Conservation (phyloP, 2,329 filamentous ascomycete genomes). For the Cladosporium sp. region DNA sequence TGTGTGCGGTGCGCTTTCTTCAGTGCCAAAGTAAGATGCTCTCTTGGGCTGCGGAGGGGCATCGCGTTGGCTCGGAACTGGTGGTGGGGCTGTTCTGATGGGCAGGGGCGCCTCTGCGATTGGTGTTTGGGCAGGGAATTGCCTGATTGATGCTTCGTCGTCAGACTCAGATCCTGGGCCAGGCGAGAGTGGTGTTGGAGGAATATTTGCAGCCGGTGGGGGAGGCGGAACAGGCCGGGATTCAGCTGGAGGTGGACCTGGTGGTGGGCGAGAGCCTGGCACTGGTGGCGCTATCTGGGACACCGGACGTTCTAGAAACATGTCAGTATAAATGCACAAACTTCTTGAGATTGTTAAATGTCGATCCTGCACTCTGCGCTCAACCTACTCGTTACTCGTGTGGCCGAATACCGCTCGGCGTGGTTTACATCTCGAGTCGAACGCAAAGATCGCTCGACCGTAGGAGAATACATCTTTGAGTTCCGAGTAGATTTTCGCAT, state of each 20-base stretch:
- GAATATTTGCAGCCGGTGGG: slow-evolving; percentile 47
- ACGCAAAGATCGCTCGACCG: background rate
- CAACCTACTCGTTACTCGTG: slow-evolving; percentile 8
- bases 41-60: slow-evolving; percentile 40
- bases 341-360: background rate
- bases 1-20: slow-evolving; percentile 35
- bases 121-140: slow-evolving; percentile 43
- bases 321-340: background rate
- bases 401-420: background rate
- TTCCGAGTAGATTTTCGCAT: background rate
- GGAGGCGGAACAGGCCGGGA: slow-evolving; percentile 61
- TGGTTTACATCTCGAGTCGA: background rate
- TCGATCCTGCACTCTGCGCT: background rate
- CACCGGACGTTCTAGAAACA: slow-evolving; percentile 25
- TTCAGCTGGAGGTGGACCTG: slow-evolving; percentile 25
- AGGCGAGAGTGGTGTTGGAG: slow-evolving; percentile 57
- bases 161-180: slow-evolving; percentile 84
- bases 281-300: slow-evolving; percentile 36
- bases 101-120: slow-evolving; percentile 35
- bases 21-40: slow-evolving; percentile 45
- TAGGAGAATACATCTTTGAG: background rate
- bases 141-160: slow-evolving; percentile 71
- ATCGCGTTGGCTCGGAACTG: slow-evolving; percentile 34
- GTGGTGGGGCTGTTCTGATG: slow-evolving; percentile 39
- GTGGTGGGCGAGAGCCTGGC: slow-evolving; percentile 47